Conservation (phyloP, 306 rosid species). For the Pterocarpus macrocarpus region DNA sequence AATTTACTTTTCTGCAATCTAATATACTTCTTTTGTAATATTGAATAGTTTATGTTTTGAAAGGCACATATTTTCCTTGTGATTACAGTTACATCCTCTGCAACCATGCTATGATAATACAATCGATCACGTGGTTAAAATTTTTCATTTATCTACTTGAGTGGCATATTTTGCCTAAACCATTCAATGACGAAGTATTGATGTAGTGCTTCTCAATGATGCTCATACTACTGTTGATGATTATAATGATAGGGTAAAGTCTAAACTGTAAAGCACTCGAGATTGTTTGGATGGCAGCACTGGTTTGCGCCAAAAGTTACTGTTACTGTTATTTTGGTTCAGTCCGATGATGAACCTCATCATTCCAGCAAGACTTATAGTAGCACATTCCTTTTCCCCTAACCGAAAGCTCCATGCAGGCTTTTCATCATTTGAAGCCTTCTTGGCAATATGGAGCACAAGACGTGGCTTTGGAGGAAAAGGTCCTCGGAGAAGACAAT, state of each 20-base stretch:
- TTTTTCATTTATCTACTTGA: neutral
- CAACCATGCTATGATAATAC: neutral
- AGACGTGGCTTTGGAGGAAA: constrained; percentile 83
- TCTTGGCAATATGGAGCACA: constrained; percentile 68
- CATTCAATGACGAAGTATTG: neutral
- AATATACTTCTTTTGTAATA: no score
- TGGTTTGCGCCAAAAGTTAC: constrained; percentile 5
- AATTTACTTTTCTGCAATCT: neutral
- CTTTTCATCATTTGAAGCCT: constrained; percentile 28
- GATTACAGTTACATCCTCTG: no score
- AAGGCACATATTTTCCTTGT: neutral
- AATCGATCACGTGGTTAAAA: neutral
- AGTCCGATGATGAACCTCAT: neutral
- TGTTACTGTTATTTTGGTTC: constrained; percentile 9
- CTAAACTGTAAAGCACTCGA: neutral
- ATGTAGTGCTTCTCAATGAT: constrained; percentile 17
- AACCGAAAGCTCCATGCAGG: constrained; percentile 45
- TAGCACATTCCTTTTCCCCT: constrained; percentile 29
- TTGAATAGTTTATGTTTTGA: constrained; percentile 13
- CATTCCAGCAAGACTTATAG: neutral
- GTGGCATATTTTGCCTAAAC: neutral
- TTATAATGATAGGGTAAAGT: neutral
- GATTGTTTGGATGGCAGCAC: neutral
- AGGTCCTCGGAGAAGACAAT: constrained; percentile 67
- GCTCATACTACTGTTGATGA: neutral